A percentile compares a stretch with the other conserved stretches of the same genome.
phyloP scores from a whole-genome alignment of 2,329 filamentous ascomycete genomes.

The Pseudogymnoascus pannorum region DNA sequence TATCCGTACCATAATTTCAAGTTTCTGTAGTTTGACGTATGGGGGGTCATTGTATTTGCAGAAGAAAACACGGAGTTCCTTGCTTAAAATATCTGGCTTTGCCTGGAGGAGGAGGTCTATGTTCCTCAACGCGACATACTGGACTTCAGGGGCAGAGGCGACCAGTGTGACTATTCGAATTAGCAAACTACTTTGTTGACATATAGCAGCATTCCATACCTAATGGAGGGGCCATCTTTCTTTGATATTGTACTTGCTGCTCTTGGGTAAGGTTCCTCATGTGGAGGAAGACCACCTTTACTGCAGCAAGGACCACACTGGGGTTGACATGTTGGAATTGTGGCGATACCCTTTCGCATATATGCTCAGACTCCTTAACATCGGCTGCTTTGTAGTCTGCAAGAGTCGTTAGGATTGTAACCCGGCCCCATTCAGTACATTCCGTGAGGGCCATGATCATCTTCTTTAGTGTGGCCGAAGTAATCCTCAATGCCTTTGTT shows the following conservation, averaged over 20 bases:
- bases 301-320: constrained; percentile 91
- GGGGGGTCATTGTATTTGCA: constrained; percentile 99
- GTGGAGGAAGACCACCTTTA: constrained; percentile 95
- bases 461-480: constrained; percentile 80
- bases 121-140: constrained; percentile 93
- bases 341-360: constrained; percentile 90
- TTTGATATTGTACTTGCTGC: constrained; percentile 75
- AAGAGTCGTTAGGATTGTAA: constrained; percentile 84
- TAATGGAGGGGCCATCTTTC: constrained; percentile 96
- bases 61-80: constrained; percentile 96
- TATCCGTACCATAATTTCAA: constrained; percentile 99
- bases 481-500: constrained; percentile 78
- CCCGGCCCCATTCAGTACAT: constrained; percentile 96
- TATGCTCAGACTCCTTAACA: constrained; percentile 93
- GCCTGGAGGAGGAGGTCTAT: constrained; percentile 94
- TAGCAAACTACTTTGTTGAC: background rate
- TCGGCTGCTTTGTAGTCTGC: constrained; percentile 84
- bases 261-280: constrained; percentile 80
- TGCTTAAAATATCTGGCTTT: constrained; percentile 92
- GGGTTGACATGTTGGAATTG: constrained; percentile 99
- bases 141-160: constrained; percentile 90
- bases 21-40: constrained; percentile 94
- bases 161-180: constrained; percentile 71
- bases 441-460: constrained; percentile 94
- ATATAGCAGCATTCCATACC: constrained; percentile 45